Base-by-base conservation (phyloP, 1,284 basidiomycete species). In the Wolfiporia cocos region DNA sequence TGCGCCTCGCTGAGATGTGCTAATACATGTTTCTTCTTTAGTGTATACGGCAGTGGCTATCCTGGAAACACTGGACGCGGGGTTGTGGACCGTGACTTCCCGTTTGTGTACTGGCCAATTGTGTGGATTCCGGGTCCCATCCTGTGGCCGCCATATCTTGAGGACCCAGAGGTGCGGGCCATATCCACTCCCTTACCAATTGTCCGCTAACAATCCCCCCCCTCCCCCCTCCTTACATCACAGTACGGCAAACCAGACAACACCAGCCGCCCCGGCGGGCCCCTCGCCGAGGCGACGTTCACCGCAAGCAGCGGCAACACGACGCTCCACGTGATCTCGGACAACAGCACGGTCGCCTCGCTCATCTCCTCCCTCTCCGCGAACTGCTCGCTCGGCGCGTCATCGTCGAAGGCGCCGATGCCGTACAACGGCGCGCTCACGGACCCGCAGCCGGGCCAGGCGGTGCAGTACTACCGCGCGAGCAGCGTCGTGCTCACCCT, bases 11-110 rank as follows among this genome's bases (percentile, higher is more conserved):
- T n/a, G n/a, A n/a, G n/a, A n/a, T n/a, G n/a, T n/a, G n/a, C n/a
- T n/a, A n/a, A n/a, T n/a, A n/a, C n/a, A n/a, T n/a, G n/a, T n/a
- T n/a, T n/a, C n/a, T n/a, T n/a, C n/a, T n/a, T n/a, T n/a, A n/a
- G n/a, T n/a, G n/a, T n/a, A n/a, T 81, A 76, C 50, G 78, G 78
- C 15, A 79, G 76, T 49, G 77, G 78, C 2, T 80, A 79, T 58
- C 76, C 77, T 38, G 68, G 68, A 3, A 31, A 61, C 2, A 18
- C 58, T 4, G 60, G 59, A 4, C 63, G 69, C 30, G 72, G 74
- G 11, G 73, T 76, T 7, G 53, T 53, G 2, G 64, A 65, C 12
- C 65, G 66, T 6, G 66, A 66, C 4, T 79, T 79, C 51, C 76
- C 77, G 1, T 80, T 74, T 54, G 65, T 59, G 43, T 81, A 76